Conservation (phyloP, 139 green algal species). For the Chlamydomonas asymmetrica region DNA sequence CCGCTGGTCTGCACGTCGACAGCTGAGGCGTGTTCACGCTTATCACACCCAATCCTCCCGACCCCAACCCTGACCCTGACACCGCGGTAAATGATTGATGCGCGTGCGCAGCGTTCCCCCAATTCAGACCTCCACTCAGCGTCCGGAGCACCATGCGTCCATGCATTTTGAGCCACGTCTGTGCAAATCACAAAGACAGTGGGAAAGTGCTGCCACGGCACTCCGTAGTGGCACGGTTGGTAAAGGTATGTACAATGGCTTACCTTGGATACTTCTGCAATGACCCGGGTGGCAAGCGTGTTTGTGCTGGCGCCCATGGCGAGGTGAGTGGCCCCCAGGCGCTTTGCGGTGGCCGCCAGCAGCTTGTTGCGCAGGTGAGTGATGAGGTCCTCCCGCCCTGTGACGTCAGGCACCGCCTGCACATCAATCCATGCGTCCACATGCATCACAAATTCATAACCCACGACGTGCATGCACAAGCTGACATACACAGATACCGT, state of each 20-base stretch:
- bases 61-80: too few relatives aligned
- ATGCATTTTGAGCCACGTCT: neutral
- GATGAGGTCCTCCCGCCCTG: slow-evolving; percentile 68
- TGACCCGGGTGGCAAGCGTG: slow-evolving; percentile 49
- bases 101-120: too few relatives aligned
- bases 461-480: too few relatives aligned
- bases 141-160: neutral
- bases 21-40: too few relatives aligned
- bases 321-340: slow-evolving; percentile 56
- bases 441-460: slow-evolving; percentile 1
- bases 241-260: neutral
- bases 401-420: slow-evolving; percentile 60
- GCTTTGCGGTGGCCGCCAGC: slow-evolving; percentile 41
- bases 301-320: slow-evolving; percentile 54
- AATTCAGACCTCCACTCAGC: too few relatives aligned
- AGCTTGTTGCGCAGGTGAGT: slow-evolving; percentile 54
- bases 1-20: too few relatives aligned
- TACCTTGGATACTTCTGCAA: slow-evolving; percentile 67
- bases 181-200: neutral
- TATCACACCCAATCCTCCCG: too few relatives aligned
- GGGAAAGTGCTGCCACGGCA: neutral
- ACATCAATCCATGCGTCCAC: neutral
- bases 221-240: neutral
- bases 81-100: too few relatives aligned
- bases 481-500: neutral